A percentile compares a stretch with the other conserved stretches of the same genome.
Evolutionary conservation across 441 rosid species (phyloP).

Genomic region (Eruca vesicaria): DNA sequence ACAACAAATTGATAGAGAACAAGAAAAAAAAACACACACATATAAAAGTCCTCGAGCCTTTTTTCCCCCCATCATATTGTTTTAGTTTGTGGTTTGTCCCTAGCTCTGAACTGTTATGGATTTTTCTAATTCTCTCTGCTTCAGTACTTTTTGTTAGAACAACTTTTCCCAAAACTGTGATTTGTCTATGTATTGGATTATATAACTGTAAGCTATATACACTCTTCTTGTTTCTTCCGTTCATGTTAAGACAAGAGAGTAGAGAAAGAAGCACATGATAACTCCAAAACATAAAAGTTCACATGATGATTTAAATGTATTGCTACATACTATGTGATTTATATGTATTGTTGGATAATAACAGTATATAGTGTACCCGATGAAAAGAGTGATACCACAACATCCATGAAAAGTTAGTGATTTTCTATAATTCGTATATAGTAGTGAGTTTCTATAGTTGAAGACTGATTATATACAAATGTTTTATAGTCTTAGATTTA

Average conservation of each 20-base stretch:
- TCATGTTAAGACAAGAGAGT: background rate
- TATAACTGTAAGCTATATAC: background rate
- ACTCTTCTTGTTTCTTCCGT: background rate
- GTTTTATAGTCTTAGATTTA: background rate
- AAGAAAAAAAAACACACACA: background rate
- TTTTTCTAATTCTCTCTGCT: background rate
- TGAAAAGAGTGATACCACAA: background rate
- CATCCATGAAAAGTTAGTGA: background rate
- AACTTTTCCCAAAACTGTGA: background rate
- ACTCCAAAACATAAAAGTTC: background rate
- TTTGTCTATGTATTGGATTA: background rate
- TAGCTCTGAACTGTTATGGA: background rate
- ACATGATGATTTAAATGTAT: background rate
- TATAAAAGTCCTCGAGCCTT: constrained; percentile 9
- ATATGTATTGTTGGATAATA: background rate
- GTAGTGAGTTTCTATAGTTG: background rate
- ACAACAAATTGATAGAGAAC: constrained; percentile 22
- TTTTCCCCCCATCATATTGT: background rate
- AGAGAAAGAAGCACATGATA: background rate
- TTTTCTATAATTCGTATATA: background rate
- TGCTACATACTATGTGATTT: background rate
- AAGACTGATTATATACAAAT: background rate
- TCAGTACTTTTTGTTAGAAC: background rate
- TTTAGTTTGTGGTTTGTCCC: background rate
- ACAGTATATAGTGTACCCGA: background rate